Percentiles rank a stretch among this genome's conserved stretches.
Evolutionary conservation across 1,139 yeast species (phyloP).

Genomic region (Pichia sp.): DNA sequence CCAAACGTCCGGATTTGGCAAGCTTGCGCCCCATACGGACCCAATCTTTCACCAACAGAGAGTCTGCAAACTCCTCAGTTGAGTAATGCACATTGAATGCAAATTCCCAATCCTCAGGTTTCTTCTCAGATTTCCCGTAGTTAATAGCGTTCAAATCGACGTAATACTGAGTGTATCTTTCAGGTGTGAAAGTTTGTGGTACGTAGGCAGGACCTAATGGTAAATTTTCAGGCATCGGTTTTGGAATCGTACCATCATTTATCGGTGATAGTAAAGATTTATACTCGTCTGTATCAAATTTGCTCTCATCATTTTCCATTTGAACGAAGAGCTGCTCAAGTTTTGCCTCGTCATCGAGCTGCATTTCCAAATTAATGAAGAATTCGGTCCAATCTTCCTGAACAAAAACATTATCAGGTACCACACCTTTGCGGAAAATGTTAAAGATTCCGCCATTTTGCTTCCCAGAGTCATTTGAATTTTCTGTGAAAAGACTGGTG

Average conservation of each 20-base stretch:
- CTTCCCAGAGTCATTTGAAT: no score
- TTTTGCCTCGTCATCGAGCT: constrained; percentile 24
- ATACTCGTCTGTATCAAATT: constrained; percentile 3
- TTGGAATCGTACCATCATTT: constrained; percentile 62
- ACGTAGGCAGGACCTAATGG: constrained; percentile 71
- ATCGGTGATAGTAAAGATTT: constrained; percentile 23
- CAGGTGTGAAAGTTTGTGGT: constrained; percentile 67
- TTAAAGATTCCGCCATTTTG: no score
- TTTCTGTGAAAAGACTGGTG: constrained; percentile 16
- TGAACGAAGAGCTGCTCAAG: constrained; percentile 10
- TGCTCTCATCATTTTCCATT: constrained; percentile 10
- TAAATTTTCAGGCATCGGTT: constrained; percentile 45
- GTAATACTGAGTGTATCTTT: constrained; percentile 63
- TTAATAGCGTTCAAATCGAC: constrained; percentile 42
- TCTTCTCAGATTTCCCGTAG: constrained; percentile 5
- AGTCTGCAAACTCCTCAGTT: constrained; percentile 54
- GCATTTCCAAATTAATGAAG: constrained; percentile 24
- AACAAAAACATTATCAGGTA: constrained; percentile 12
- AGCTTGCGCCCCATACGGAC: constrained; percentile 47
- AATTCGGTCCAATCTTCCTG: constrained; percentile 24
- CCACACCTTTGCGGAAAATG: no score
- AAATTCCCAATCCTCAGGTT: constrained; percentile 36
- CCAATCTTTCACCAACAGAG: constrained; percentile 56
- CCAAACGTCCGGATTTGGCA: constrained; percentile 31
- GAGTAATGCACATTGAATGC: constrained; percentile 59